Evolutionary conservation across 1,139 yeast species (phyloP).

Genomic region (Geotrichum aggregatum): DNA sequence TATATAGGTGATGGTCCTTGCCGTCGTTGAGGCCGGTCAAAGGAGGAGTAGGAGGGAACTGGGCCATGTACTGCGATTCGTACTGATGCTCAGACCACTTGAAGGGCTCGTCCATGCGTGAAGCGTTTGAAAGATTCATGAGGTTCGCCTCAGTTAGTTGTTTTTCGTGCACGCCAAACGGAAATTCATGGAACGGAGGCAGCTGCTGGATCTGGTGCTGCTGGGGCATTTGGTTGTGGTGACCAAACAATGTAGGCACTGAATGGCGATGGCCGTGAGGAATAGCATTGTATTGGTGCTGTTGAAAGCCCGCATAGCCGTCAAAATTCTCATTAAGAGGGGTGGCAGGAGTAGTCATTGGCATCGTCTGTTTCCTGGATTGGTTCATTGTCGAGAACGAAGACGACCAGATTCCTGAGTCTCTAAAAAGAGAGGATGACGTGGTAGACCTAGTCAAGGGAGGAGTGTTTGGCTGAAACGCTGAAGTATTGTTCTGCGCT

Average conservation of each 20-base stretch:
- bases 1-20: neutral
- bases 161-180: neutral
- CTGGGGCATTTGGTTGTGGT: neutral
- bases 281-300: neutral
- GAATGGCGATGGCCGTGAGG: neutral
- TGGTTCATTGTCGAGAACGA: neutral
- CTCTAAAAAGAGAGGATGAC: neutral
- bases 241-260: slow-evolving; percentile 1
- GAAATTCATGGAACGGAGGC: neutral
- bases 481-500: neutral
- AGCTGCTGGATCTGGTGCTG: neutral
- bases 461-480: slow-evolving; percentile 15
- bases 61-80: slow-evolving; percentile 6
- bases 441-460: slow-evolving; percentile 24
- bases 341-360: neutral
- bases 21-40: neutral
- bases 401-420: slow-evolving; percentile 3
- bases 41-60: slow-evolving; percentile 17
- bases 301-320: neutral
- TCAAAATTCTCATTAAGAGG: neutral
- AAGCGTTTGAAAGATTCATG: too few relatives aligned
- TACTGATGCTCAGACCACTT: slow-evolving; percentile 2
- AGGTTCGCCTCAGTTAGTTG: neutral
- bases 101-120: neutral
- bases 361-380: neutral